Percentiles rank a stretch among this genome's conserved stretches.
phyloP scores from a whole-genome alignment of 805 yeast species.

The Danielozyma ontarioensis region DNA sequence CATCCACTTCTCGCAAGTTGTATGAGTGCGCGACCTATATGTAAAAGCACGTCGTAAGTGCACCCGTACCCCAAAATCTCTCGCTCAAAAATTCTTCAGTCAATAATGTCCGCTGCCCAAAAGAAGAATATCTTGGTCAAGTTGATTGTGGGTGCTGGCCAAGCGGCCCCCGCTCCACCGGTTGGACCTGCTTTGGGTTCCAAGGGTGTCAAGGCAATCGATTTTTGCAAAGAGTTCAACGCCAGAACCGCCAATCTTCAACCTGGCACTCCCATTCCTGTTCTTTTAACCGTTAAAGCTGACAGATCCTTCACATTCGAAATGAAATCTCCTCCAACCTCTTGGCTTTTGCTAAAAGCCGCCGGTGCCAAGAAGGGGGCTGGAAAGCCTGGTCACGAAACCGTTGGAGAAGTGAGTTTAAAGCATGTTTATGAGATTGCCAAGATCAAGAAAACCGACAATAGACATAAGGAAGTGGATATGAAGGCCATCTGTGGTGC shows the following conservation, averaged over 20 bases:
- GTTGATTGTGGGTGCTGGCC: conserved; percentile 92
- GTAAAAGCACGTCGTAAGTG: too few relatives aligned
- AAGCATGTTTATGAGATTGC: conserved; percentile 96
- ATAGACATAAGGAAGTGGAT: conserved; percentile 64
- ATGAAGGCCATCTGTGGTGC: conserved; percentile 76
- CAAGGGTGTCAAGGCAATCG: conserved; percentile 97
- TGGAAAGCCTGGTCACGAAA: conserved; percentile 55
- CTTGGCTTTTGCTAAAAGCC: conserved; percentile 78
- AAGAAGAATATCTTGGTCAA: conserved; percentile 68
- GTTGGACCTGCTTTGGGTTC: conserved; percentile 99
- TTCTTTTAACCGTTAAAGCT: conserved; percentile 78
- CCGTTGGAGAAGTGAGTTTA: conserved; percentile 62
- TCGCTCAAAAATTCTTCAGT: too few relatives aligned
- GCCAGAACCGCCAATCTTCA: conserved; percentile 87
- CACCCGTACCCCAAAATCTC: too few relatives aligned
- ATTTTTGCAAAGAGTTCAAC: conserved; percentile 96
- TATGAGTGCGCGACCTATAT: too few relatives aligned
- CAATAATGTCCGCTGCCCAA: conserved; percentile 22
- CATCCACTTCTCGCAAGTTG: too few relatives aligned
- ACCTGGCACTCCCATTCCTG: conserved; percentile 90
- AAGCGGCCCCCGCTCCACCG: conserved; percentile 98
- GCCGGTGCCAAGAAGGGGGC: conserved; percentile 79
- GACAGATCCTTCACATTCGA: conserved; percentile 87
- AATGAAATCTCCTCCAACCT: conserved; percentile 86
- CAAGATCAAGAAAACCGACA: conserved; percentile 84